Conservation (phyloP, 768 basidiomycete species). For the Amanita fuliginea region DNA sequence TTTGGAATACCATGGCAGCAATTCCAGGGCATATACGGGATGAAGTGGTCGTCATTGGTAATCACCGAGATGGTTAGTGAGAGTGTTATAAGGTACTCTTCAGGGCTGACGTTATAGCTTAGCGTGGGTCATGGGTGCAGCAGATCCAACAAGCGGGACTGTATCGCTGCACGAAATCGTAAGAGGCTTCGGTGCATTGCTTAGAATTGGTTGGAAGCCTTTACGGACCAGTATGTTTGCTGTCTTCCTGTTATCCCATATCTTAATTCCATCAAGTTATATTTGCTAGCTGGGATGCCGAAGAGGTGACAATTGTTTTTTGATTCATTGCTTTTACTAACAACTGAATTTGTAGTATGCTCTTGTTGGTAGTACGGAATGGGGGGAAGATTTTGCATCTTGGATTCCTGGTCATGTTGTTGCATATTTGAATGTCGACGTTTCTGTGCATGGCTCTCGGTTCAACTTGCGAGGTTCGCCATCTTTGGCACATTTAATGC, state of each 20-base stretch:
- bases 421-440: slow-evolving; percentile 79
- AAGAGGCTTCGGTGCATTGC: slow-evolving; percentile 57
- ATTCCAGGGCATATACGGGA: slow-evolving; percentile 78
- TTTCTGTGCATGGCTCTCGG: slow-evolving; percentile 50
- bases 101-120: background rate
- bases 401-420: slow-evolving; percentile 78
- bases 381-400: slow-evolving; percentile 82
- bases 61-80: slow-evolving; percentile 76
- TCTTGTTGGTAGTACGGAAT: slow-evolving; percentile 82
- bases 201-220: slow-evolving; percentile 74
- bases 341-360: slow-evolving; percentile 30
- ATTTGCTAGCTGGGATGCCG: slow-evolving; percentile 68
- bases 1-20: slow-evolving; percentile 82
- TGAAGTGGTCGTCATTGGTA: slow-evolving; percentile 81
- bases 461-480: slow-evolving; percentile 60
- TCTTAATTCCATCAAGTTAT: slow-evolving; percentile 26
- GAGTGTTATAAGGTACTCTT: background rate
- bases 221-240: slow-evolving; percentile 38
- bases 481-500: slow-evolving; percentile 70
- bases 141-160: slow-evolving; percentile 74
- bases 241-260: background rate
- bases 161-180: slow-evolving; percentile 70
- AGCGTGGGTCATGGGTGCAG: slow-evolving; percentile 75
- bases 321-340: background rate
- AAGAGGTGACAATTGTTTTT: slow-evolving; percentile 37